phyloP scores from a whole-genome alignment of 768 basidiomycete species.

The Leccinum fibrillosum region DNA sequence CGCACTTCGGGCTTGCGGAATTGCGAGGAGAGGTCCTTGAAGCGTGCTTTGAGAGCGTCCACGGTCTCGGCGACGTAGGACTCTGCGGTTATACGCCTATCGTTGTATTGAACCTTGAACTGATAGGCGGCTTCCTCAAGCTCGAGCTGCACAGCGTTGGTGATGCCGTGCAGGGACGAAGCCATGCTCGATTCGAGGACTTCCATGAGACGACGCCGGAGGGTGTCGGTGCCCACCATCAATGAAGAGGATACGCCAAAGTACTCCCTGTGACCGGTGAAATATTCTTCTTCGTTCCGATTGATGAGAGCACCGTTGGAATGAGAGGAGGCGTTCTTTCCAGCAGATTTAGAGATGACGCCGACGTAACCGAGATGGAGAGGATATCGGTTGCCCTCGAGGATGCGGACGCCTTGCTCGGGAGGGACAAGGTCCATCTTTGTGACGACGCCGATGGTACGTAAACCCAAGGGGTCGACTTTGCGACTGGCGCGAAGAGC shows the following conservation, averaged over 20 bases:
- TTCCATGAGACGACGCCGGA: constrained; percentile 90
- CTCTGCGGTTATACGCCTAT: constrained; percentile 90
- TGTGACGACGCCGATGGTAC: constrained; percentile 96
- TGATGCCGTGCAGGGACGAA: constrained; percentile 90
- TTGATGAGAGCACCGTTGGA: constrained; percentile 47
- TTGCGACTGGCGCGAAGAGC: constrained; percentile 90
- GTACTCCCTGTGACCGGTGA: constrained; percentile 55
- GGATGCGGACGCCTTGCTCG: constrained; percentile 74
- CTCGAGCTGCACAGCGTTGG: constrained; percentile 95
- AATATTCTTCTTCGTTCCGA: constrained; percentile 66
- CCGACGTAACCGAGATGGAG: constrained; percentile 96
- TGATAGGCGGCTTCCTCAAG: constrained; percentile 97
- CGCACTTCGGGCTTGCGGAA: constrained; percentile 91
- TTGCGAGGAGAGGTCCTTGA: constrained; percentile 79
- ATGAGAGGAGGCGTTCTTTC: constrained; percentile 52
- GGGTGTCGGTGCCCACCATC: constrained; percentile 89
- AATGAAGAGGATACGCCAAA: constrained; percentile 62
- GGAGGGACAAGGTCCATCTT: constrained; percentile 98
- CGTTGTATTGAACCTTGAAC: constrained; percentile 99
- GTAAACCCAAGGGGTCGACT: constrained; percentile 90
- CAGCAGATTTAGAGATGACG: constrained; percentile 81
- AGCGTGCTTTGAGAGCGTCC: constrained; percentile 85
- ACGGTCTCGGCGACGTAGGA: constrained; percentile 98
- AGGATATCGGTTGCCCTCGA: constrained; percentile 92
- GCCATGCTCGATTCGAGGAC: constrained; percentile 98